These are phyloP conservation scores for Echites panduratus DNA, from an alignment of 257 asterid species.

Conservation along the genomic window DNA sequence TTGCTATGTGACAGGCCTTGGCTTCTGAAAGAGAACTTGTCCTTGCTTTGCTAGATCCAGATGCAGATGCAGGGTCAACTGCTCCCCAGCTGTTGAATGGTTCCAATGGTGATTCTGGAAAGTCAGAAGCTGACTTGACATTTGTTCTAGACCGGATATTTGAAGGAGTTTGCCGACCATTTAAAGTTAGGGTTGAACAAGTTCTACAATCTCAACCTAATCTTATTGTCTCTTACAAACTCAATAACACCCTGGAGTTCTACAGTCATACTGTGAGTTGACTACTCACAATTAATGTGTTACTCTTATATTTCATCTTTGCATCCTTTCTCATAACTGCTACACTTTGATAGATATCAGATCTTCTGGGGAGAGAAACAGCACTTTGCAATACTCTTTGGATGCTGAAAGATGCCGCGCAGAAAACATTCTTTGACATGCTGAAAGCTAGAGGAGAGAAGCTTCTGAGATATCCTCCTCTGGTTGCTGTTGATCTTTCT, in stretches of 20 bases:
- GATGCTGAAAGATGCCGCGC: slow-evolving; percentile 94
- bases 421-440: slow-evolving; percentile 79
- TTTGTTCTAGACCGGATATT: slow-evolving; percentile 93
- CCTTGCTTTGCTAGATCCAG: slow-evolving; percentile 87
- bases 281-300: slow-evolving; percentile 6
- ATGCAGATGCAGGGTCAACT: slow-evolving; percentile 70
- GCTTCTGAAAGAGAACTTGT: slow-evolving; percentile 99
- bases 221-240: slow-evolving; percentile 82
- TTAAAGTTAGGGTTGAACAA: slow-evolving; percentile 96
- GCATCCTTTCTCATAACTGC: slow-evolving; percentile 17
- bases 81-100: slow-evolving; percentile 49
- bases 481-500: slow-evolving; percentile 86
- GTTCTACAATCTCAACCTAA: slow-evolving; percentile 97
- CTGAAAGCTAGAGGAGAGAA: slow-evolving; percentile 91
- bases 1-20: slow-evolving; percentile 60
- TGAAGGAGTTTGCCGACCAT: slow-evolving; percentile 98
- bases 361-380: slow-evolving; percentile 88
- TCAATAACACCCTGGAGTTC: slow-evolving; percentile 84
- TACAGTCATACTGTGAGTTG: slow-evolving; percentile 90
- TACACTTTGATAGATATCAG: slow-evolving; percentile 58
- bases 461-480: slow-evolving; percentile 90
- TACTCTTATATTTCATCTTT: slow-evolving; percentile 13
- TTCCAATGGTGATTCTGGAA: slow-evolving; percentile 46
- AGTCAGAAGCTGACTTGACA: slow-evolving; percentile 74
- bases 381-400: slow-evolving; percentile 82